Evolutionary conservation across 768 basidiomycete genomes (phyloP).

Genomic region (Mycena galopus): DNA sequence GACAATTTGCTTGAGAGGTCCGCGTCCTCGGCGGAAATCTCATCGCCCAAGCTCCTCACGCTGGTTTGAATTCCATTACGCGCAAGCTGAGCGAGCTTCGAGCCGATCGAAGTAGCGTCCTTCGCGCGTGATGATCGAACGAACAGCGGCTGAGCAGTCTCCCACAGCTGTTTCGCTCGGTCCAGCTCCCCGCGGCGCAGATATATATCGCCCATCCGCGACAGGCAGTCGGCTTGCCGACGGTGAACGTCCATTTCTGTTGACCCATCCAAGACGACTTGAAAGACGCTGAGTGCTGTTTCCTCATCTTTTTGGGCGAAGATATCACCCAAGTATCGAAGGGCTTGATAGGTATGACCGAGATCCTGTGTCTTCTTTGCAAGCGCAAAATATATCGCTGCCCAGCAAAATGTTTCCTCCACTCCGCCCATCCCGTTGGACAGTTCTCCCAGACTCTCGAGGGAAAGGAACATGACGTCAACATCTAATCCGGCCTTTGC

Average conservation of each 20-base stretch:
- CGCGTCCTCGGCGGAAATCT: background rate
- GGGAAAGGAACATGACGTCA: background rate
- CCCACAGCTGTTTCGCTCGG: slow-evolving; percentile 4
- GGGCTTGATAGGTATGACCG: slow-evolving; percentile 1
- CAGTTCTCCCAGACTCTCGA: background rate
- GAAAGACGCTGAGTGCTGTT: background rate
- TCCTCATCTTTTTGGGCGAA: background rate
- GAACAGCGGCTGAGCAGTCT: slow-evolving; percentile 3
- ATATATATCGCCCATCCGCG: slow-evolving; percentile 2
- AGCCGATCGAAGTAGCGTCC: background rate
- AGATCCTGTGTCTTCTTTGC: background rate
- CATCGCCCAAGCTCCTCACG: background rate
- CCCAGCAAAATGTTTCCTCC: slow-evolving; percentile 1
- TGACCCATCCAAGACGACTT: slow-evolving; percentile 1
- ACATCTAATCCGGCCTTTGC: background rate
- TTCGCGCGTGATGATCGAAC: too few species aligned
- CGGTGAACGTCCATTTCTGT: slow-evolving; percentile 8
- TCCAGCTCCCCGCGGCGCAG: background rate
- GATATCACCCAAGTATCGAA: slow-evolving; percentile 1
- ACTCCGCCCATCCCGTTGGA: background rate
- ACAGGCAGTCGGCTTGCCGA: slow-evolving; percentile 1
- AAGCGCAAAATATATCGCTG: background rate
- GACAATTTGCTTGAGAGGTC: background rate
- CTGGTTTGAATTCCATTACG: background rate
- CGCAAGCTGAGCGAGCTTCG: slow-evolving; percentile 3